Evolutionary conservation across 2,329 filamentous ascomycete genomes (phyloP), one percentile per base, ranked within the genome.

Genomic region (Phyllosticta capitalensis): DNA sequence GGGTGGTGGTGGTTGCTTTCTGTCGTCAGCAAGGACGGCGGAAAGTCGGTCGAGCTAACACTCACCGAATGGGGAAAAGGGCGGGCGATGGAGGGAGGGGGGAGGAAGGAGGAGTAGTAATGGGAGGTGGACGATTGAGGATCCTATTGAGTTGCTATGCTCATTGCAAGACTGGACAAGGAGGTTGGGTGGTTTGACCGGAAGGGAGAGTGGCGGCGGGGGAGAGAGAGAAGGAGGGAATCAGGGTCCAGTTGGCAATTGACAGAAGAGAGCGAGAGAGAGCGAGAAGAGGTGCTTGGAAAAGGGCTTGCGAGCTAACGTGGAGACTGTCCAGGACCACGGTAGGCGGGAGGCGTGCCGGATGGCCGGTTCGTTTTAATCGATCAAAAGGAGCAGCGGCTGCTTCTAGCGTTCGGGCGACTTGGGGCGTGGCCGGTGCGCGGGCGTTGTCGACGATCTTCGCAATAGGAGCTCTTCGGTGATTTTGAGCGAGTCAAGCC

Each of bases 341-440:
- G 72, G 72, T 74, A 72, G 68, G 67, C 70, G 71, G 71, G 69
- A 71, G 67, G 67, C 68, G 66, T 72, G 69, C 69, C 71, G 71
- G 67, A 66, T 65, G 62, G 66, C 68, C 67, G 69, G 67, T 66
- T 66, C 61, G 66, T 69, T 72, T 70, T 73, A 72, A 71, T 69
- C 66, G 67, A 67, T 65, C 67, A 69, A 69, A 67, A 70, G 70
- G 70, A 69, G 68, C 69, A 70, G 71, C 62, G 68, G 62, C 66
- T 72, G 54, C 58, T 56, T 55, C 58, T 60, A 60, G 58, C 58
- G 54, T 52, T 38, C 57, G 53, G 54, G 38, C 38, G 38, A 45
- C 14, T 45, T 45, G 14, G 17, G 38, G 21, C 17, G 48, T 49
- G 58, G 54, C 20, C 28, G 19, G 58, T 50, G 58, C 58, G 54